A percentile compares a stretch with the other conserved stretches of the same genome.
These are phyloP conservation scores for Leccinum olivaceopallidum DNA, from an alignment of 768 basidiomycete genomes.

Conservation along the genomic window DNA sequence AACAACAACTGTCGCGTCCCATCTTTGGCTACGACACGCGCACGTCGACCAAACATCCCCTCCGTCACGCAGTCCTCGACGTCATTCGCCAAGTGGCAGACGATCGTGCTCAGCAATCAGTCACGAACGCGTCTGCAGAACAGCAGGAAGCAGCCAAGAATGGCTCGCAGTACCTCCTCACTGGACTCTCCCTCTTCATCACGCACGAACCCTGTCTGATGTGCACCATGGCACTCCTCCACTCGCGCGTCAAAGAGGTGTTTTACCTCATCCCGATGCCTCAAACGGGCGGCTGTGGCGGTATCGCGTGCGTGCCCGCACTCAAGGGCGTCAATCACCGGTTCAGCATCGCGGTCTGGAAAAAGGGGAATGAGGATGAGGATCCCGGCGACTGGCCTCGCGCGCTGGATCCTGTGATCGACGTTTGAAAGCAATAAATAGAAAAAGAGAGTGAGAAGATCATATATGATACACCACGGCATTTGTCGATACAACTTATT, in stretches of 20 bases:
- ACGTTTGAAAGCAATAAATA: not conserved
- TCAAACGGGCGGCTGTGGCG: constrained; percentile 85
- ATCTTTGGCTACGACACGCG: constrained; percentile 75
- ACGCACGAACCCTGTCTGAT: constrained; percentile 97
- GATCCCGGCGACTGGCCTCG: constrained; percentile 8
- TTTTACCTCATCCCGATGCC: constrained; percentile 72
- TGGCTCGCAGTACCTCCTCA: constrained; percentile 86
- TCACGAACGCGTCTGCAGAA: constrained; percentile 2
- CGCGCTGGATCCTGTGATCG: constrained; percentile 22
- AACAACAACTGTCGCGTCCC: constrained; percentile 24
- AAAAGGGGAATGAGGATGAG: constrained; percentile 9
- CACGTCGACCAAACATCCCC: constrained; percentile 63
- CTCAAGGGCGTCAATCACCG: constrained; percentile 91
- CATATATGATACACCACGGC: not conserved
- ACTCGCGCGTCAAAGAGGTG: constrained; percentile 91
- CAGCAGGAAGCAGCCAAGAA: constrained; percentile 39
- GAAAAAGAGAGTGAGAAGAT: no score
- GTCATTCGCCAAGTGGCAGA: constrained; percentile 68
- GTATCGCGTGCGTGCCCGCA: constrained; percentile 70
- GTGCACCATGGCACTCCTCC: constrained; percentile 96
- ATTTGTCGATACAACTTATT: not conserved
- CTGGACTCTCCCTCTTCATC: constrained; percentile 78
- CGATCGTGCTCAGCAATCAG: constrained; percentile 37
- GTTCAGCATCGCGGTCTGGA: constrained; percentile 75
- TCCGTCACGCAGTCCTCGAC: constrained; percentile 85